Conservation (phyloP, 2,329 filamentous ascomycete species). For the Drechslerella dactyloides region DNA sequence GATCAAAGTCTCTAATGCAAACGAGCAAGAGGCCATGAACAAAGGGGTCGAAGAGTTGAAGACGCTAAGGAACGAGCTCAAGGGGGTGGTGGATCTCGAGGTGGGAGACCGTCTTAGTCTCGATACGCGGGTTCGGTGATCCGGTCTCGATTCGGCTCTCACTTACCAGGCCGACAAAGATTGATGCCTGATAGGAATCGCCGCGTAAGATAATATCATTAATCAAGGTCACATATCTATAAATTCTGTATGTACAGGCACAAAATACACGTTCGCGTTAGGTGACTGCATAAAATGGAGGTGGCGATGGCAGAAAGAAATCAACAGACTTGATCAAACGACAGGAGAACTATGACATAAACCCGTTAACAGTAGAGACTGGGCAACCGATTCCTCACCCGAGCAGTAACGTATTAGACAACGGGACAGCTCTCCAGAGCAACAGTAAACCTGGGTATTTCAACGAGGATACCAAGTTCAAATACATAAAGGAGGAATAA, state of each 20-base stretch:
- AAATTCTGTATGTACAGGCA: not conserved
- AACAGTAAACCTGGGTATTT: no score
- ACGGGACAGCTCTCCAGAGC: no score
- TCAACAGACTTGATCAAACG: not conserved
- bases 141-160: not conserved
- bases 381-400: no score
- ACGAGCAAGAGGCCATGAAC: conserved; percentile 54
- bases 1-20: conserved; percentile 52
- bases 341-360: not conserved
- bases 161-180: not conserved
- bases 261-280: not conserved
- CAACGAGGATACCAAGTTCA: not conserved
- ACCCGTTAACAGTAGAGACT: not conserved
- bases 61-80: conserved; percentile 52
- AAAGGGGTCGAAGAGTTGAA: conserved; percentile 52
- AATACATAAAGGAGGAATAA: conserved; percentile 6
- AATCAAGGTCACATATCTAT: conserved; percentile 4
- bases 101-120: conserved; percentile 53
- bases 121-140: conserved; percentile 53
- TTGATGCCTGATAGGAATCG: not conserved
- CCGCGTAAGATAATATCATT: no score
- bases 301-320: not conserved
- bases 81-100: conserved; percentile 54
- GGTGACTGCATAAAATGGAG: not conserved
- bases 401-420: no score